Evolutionary conservation across 768 basidiomycete species (phyloP), one percentile per base, ranked within the genome.

Genomic region (Termitomyces sp.): DNA sequence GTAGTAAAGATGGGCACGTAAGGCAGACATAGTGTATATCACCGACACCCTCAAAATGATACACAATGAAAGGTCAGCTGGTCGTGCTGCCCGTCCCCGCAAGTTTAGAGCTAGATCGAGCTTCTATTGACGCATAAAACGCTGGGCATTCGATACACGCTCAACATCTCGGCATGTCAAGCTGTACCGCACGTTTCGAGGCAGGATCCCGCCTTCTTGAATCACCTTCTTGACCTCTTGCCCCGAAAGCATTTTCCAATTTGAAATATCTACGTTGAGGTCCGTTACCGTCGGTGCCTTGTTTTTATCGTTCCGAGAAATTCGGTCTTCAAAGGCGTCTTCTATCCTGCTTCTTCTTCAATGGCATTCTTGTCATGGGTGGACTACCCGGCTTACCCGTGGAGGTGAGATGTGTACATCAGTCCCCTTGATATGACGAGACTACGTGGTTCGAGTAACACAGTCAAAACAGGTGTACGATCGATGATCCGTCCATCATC

Each of bases 391-490:
- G 65, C 75, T 69, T 57, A 78, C 81, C 92, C 92, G 65, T 96
- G 95, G 53, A 96, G 73, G 66, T 87, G 83, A 0, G 79, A 73
- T 0, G 79, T 76, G 69, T 97, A 98, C 61, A 95, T 75, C 16
- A 77, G 71, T 2, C 77, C 78, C 21, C 77, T 82, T 19, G 94
- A 89, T 63, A 98, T 83, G 62, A 97, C 76, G 27, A 92, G 82
- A 61, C 92, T 94, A 45, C 95, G 84, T 45, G 90, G 89, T 66
- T 97, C 91, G 59, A 98, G 78, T 23, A 95, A 75, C 12, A 96
- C 68, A 4, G 90, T 87, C 21, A 90, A 73, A 25, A 86, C 71
- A 2, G 93, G 92, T 9, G 67, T 73, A 40, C 78, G 78, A 53
- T 89, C 80, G 58, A 93, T 84, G n/a, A 77, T 63, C 54, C 79